These are phyloP conservation scores for Candida manassasensis DNA, from an alignment of 805 yeast species.

Conservation along the genomic window DNA sequence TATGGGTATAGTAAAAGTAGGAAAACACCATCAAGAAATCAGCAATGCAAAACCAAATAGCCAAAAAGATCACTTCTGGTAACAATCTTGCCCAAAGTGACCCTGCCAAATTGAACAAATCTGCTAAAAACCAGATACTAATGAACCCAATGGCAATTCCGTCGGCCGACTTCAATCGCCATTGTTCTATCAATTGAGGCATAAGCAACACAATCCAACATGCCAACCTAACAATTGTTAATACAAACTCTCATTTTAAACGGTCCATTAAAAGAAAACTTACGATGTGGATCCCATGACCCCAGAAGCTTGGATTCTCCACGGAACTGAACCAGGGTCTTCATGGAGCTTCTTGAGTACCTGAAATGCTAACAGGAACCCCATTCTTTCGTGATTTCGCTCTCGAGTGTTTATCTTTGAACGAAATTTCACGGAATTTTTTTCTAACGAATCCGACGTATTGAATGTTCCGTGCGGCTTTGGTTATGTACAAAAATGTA, in stretches of 20 bases:
- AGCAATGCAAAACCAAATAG: slow-evolving; percentile 73
- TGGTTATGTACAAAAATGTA: too few species aligned
- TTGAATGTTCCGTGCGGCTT: background rate
- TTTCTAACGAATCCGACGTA: background rate
- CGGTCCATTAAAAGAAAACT: slow-evolving; percentile 12
- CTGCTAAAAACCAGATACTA: slow-evolving; percentile 69
- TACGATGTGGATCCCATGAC: slow-evolving; percentile 63
- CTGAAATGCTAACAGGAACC: slow-evolving; percentile 3
- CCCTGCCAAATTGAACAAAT: slow-evolving; percentile 62
- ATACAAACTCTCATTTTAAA: background rate
- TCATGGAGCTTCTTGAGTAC: slow-evolving; percentile 1
- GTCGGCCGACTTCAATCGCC: slow-evolving; percentile 70
- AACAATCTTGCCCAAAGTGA: slow-evolving; percentile 65
- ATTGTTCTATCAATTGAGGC: slow-evolving; percentile 78
- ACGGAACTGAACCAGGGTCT: slow-evolving; percentile 2
- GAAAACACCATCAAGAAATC: slow-evolving; percentile 56
- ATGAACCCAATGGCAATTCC: slow-evolving; percentile 71
- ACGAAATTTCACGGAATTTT: background rate
- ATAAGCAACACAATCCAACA: slow-evolving; percentile 75
- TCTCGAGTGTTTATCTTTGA: background rate
- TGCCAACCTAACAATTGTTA: slow-evolving; percentile 43
- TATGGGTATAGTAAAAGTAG: slow-evolving; percentile 51
- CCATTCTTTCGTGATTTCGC: background rate
- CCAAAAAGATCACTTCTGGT: slow-evolving; percentile 66
- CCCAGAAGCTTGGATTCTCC: slow-evolving; percentile 42